Evolutionary conservation across 768 basidiomycete genomes (phyloP), one percentile per base, ranked within the genome.

Genomic region (Symmetrospora coprosmae): DNA sequence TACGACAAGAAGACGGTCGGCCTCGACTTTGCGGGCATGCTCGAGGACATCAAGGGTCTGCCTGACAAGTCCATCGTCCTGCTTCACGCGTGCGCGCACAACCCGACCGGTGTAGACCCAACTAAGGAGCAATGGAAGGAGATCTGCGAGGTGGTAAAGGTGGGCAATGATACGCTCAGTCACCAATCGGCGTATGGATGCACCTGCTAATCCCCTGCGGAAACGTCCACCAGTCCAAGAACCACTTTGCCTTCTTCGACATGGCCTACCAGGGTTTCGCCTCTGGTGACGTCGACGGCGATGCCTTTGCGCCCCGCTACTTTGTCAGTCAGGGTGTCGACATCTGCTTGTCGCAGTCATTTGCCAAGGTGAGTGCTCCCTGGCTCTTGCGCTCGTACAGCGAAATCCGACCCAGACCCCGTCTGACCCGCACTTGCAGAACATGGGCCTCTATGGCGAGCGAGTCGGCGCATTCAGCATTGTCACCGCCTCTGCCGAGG

Each of bases 241-340:
- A 82, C 65, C 80, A 92, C 67, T 92, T 96, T 82, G 86, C 92
- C 51, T 89, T 96, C 82, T 96, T 97, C 73, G 94, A 99, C 75
- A 96, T 96, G 90, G 92, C 94, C 33, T 99, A 99, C 77, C 91
- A 94, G 74, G 91, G 91, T 17, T 97, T 96, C 72, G 91, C 90
- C 17, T 88, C 86, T 66, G 91, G 91, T 1, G 82, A 88, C 71
- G 56, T 87, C 65, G 72, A 82, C 66, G 82, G 81, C 53, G 94
- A 99, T 70, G 94, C 94, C 14, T 91, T 88, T 72, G 89, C 91
- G 27, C 82, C 94, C 63, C 85, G 94, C 66, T 82, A 94, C 76
- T 97, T 99, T 73, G 86, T 96, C 63, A 77, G 82, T 23, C 78
- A 94, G 74, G 91, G 92, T 23, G 90, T 96, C 75, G 86, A 88